Conservation (phyloP, 1,284 basidiomycete genomes). For the Ustilago lituana region DNA sequence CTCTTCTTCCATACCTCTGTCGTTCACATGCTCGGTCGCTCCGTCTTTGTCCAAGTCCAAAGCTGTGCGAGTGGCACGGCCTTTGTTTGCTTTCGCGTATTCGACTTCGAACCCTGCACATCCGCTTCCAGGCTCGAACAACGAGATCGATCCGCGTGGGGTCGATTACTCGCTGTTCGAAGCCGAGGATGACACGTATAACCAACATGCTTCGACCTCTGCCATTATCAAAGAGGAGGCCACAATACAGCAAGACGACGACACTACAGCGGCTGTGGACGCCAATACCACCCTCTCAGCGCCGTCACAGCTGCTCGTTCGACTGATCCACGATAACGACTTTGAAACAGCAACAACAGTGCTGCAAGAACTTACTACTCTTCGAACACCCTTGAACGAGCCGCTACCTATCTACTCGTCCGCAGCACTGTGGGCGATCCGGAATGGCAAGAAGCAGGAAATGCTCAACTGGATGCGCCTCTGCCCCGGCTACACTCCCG, state of each 20-base stretch:
- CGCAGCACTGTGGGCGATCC: slow-evolving; percentile 40
- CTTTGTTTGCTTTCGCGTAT: slow-evolving; percentile 12
- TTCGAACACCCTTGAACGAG: slow-evolving; percentile 18
- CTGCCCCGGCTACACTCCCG: slow-evolving; percentile 25
- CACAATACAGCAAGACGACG: not conserved
- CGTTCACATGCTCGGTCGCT: slow-evolving; percentile 1
- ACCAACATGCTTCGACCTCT: slow-evolving; percentile 12
- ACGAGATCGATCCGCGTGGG: slow-evolving; percentile 53
- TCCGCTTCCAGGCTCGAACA: slow-evolving; percentile 48
- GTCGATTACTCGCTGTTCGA: slow-evolving; percentile 61
- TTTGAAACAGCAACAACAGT: slow-evolving; percentile 35
- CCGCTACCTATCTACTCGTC: slow-evolving; percentile 17
- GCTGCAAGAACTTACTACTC: slow-evolving; percentile 27
- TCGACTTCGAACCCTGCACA: slow-evolving; percentile 36
- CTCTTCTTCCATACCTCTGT: slow-evolving; percentile 1
- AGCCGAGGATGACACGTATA: slow-evolving; percentile 18
- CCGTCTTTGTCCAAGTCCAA: slow-evolving; percentile 6
- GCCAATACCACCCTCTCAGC: slow-evolving; percentile 5
- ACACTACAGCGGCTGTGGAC: not conserved
- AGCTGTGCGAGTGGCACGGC: not conserved
- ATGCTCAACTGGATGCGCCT: slow-evolving; percentile 46
- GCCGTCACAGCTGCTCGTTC: slow-evolving; percentile 30
- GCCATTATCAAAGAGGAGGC: not conserved
- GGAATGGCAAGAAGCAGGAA: slow-evolving; percentile 19
- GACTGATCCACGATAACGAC: slow-evolving; percentile 30